Conservation (phyloP, 1,139 yeast genomes). For the Insectozyma bohioensis region DNA sequence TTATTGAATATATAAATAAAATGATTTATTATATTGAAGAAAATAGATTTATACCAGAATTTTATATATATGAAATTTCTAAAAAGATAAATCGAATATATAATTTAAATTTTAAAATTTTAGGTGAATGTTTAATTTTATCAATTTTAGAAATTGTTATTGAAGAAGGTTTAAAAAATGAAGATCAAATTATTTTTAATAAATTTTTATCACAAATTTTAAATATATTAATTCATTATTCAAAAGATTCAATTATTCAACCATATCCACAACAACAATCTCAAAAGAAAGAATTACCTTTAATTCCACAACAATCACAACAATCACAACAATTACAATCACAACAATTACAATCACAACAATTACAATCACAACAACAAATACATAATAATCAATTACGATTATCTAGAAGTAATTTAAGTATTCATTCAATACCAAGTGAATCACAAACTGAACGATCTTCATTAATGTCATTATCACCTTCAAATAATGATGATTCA, state of each 20-base stretch:
- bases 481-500: background rate
- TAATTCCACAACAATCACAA: background rate
- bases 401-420: no score
- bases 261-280: background rate
- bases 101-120: conserved; percentile 18
- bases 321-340: background rate
- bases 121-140: conserved; percentile 24
- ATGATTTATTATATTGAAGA: conserved; percentile 19
- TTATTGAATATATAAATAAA: conserved; percentile 20
- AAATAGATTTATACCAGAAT: conserved; percentile 16
- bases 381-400: conserved; percentile 5
- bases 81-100: conserved; percentile 23
- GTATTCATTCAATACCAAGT: conserved; percentile 5
- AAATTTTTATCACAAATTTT: conserved; percentile 19
- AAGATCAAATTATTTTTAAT: conserved; percentile 15
- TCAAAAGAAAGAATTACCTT: background rate
- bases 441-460: conserved; percentile 9
- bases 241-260: conserved; percentile 10
- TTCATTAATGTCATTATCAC: conserved; percentile 8
- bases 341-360: conserved; percentile 5
- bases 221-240: conserved; percentile 15
- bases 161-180: background rate
- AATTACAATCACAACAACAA: conserved; percentile 2
- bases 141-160: conserved; percentile 16
- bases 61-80: conserved; percentile 13